phyloP scores from a whole-genome alignment of 768 basidiomycete species.

The Tulasnella sp. region DNA sequence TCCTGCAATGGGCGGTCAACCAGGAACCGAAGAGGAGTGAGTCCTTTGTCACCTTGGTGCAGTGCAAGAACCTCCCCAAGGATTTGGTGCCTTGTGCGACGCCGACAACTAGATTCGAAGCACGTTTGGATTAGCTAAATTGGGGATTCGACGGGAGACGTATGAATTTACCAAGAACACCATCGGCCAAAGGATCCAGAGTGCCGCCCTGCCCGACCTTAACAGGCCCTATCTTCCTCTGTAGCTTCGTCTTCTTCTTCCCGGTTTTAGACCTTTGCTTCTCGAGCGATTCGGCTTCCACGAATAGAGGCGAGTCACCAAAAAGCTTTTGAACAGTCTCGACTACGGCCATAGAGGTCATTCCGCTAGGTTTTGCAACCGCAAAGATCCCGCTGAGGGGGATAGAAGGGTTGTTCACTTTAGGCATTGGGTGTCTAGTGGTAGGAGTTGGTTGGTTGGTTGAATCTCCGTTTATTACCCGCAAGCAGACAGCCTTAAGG shows the following conservation, averaged over 20 bases:
- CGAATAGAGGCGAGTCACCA: constrained; percentile 71
- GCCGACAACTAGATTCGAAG: constrained; percentile 65
- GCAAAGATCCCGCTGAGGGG: constrained; percentile 84
- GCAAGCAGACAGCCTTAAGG: too few relatives aligned
- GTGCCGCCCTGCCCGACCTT: constrained; percentile 95
- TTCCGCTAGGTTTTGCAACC: constrained; percentile 86
- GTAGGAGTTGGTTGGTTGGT: too few relatives aligned
- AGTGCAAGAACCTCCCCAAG: constrained; percentile 75
- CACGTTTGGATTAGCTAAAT: not conserved
- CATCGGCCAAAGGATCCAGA: constrained; percentile 93
- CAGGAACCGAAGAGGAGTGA: not conserved
- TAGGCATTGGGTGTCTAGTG: constrained; percentile 59
- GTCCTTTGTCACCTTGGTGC: constrained; percentile 67
- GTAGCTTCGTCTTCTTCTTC: constrained; percentile 37
- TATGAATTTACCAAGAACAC: constrained; percentile 66
- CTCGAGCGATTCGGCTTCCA: constrained; percentile 35
- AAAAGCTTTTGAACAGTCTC: constrained; percentile 82
- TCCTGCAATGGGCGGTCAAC: constrained; percentile 52
- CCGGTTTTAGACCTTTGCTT: constrained; percentile 38
- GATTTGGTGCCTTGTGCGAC: constrained; percentile 87
- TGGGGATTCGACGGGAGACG: not conserved
- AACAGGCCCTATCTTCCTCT: constrained; percentile 46
- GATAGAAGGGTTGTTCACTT: constrained; percentile 49
- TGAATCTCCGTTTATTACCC: too few relatives aligned
- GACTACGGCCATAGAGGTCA: constrained; percentile 86